Base-by-base conservation (phyloP, 1,284 basidiomycete species). In the Schizophyllum commune region DNA sequence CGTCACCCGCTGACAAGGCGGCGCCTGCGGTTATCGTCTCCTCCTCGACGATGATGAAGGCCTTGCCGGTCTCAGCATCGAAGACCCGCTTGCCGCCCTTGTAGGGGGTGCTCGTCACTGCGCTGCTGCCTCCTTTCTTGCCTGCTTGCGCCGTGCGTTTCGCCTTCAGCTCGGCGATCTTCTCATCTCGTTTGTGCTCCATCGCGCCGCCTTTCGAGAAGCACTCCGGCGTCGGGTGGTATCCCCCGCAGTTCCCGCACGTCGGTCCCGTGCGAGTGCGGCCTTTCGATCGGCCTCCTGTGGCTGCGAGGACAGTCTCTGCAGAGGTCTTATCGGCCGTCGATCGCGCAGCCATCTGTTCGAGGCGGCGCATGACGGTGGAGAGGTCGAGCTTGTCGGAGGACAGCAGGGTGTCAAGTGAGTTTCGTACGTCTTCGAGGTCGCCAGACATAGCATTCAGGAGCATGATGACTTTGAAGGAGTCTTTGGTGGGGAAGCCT, bases 1-100 rank as follows among this genome's bases (percentile, higher is more conserved):
- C 21, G 15, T 20, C 9, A 20, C 20, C n/a, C 54, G 21, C 9
- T 19, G 27, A 34, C 8, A 54, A 22, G 9, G 52, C 39, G 17
- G 32, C 32, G 5, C 59, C 62, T 1, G 56, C 52, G 19, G 13
- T 55, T 4, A 17, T 55, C n/a, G 51, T 15, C 15, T 61, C 56
- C 15, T 61, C 60, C 15, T 63, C 62, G 11, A 32, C 59, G 20
- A 63, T 15, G 9, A 56, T 60, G 60, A 61, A 63, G 53, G 57
- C 57, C 5, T 63, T 61, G 8, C 62, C 60, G 13, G 11, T 52
- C 22, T 11, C 7, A n/a, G n/a, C n/a, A n/a, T 61, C 59, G 5
- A 57, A 57, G 7, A 58, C 51, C 6, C 62, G 56, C 7, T 55
- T n/a, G 17, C n/a, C n/a, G n/a, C n/a, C n/a, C n/a, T n/a, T n/a